These are phyloP conservation scores for Dioscorea alata DNA, from an alignment of 106 monocot species.

Conservation along the genomic window DNA sequence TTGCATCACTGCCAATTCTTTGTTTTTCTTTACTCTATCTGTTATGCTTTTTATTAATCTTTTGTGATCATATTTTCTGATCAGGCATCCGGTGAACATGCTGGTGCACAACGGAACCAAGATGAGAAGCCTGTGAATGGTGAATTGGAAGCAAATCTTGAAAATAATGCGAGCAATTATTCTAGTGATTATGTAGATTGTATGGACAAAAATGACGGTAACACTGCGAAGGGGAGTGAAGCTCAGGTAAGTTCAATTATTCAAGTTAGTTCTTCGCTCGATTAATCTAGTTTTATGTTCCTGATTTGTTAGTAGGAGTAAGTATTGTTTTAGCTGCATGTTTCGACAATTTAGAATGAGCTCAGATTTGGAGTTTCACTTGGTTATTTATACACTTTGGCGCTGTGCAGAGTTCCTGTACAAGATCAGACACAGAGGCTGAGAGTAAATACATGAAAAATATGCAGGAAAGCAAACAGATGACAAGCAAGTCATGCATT, in stretches of 20 bases:
- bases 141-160: constrained; percentile 14
- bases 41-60: background rate
- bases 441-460: constrained; percentile 40
- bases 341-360: constrained; percentile 11
- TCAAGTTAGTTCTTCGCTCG: background rate
- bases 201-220: constrained; percentile 31
- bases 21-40: background rate
- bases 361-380: constrained; percentile 5
- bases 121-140: constrained; percentile 15
- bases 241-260: constrained; percentile 52
- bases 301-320: background rate
- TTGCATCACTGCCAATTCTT: background rate
- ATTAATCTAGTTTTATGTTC: background rate
- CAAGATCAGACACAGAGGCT: constrained; percentile 55
- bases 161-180: constrained; percentile 20
- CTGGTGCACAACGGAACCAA: constrained; percentile 14
- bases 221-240: constrained; percentile 68
- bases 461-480: constrained; percentile 11
- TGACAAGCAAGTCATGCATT: background rate
- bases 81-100: constrained; percentile 27
- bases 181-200: constrained; percentile 22
- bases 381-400: constrained; percentile 12
- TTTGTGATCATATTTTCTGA: constrained; percentile 4
- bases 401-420: constrained; percentile 66
- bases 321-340: background rate